These are phyloP conservation scores for Globisporangium viniferum DNA, from an alignment of 352 stramenopile genomes.

Conservation along the genomic window DNA sequence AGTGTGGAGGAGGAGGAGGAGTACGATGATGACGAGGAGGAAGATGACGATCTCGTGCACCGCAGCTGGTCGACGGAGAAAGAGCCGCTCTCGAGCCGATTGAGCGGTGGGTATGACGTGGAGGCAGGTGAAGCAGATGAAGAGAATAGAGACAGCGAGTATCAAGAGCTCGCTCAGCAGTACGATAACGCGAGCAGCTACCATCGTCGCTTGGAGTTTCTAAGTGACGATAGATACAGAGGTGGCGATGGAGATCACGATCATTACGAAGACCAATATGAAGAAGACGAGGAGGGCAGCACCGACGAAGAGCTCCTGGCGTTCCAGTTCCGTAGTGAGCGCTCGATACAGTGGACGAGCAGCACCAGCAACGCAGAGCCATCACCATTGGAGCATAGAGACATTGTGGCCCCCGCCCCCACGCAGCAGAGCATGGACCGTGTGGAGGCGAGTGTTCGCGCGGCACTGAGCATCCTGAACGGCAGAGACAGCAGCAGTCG, in stretches of 20 bases:
- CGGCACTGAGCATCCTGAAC: slow-evolving; percentile 51
- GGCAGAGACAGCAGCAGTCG: slow-evolving; percentile 17
- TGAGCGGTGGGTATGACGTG: not conserved
- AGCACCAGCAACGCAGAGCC: not conserved
- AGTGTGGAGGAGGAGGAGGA: not conserved
- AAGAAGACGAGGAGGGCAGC: not conserved
- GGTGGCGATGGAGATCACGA: not conserved
- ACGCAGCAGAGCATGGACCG: slow-evolving; percentile 27
- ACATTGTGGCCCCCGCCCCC: not conserved
- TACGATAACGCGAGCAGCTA: not conserved
- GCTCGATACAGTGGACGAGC: not conserved
- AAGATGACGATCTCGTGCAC: slow-evolving; percentile 13
- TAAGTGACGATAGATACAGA: not conserved
- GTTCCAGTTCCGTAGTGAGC: slow-evolving; percentile 13
- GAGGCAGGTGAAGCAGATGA: not conserved
- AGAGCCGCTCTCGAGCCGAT: not conserved
- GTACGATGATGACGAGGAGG: slow-evolving; percentile 5
- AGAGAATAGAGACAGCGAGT: not conserved
- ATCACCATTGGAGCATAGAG: not conserved
- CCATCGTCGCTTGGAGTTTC: not conserved
- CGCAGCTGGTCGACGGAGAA: slow-evolving; percentile 11
- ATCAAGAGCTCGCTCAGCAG: not conserved
- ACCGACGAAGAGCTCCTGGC: slow-evolving; percentile 7
- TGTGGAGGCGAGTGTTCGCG: slow-evolving; percentile 50
- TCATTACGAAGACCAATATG: not conserved